phyloP scores from a whole-genome alignment of 768 basidiomycete genomes.

The Pleurotus sapidus region DNA sequence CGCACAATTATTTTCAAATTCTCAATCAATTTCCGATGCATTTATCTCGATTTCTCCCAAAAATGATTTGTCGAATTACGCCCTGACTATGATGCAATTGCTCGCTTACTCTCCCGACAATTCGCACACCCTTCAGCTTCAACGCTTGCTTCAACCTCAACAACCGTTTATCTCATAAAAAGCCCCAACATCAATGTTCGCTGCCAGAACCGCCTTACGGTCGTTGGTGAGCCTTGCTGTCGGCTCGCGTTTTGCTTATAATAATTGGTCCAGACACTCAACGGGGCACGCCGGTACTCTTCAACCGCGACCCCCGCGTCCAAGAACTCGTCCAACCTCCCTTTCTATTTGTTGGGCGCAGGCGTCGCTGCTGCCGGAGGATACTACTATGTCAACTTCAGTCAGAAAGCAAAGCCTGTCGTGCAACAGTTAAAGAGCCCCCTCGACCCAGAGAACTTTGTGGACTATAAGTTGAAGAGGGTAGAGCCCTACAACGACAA shows the following conservation, averaged over 20 bases:
- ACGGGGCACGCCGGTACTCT: constrained; percentile 37
- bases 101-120: constrained; percentile 6
- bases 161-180: background rate
- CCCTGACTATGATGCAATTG: constrained; percentile 9
- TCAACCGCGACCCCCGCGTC: constrained; percentile 39
- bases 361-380: constrained; percentile 40
- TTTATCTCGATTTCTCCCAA: background rate
- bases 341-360: constrained; percentile 45
- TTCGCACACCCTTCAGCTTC: background rate
- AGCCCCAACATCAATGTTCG: background rate
- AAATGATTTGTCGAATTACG: background rate
- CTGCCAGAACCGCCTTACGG: constrained; percentile 29
- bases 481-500: constrained; percentile 93
- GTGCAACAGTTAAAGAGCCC: constrained; percentile 60
- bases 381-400: constrained; percentile 50
- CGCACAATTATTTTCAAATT: too few species aligned
- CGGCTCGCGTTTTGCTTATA: too few species aligned
- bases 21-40: background rate
- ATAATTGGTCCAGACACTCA: constrained; percentile 19
- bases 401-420: constrained; percentile 18
- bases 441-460: constrained; percentile 71
- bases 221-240: constrained; percentile 32
- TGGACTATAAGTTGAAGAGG: constrained; percentile 80
- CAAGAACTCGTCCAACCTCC: constrained; percentile 46
- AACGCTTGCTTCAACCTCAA: background rate